These are phyloP conservation scores for Plasmodium chabaudi DNA, from an alignment of 169 alveolate genomes.

Conservation along the genomic window DNA sequence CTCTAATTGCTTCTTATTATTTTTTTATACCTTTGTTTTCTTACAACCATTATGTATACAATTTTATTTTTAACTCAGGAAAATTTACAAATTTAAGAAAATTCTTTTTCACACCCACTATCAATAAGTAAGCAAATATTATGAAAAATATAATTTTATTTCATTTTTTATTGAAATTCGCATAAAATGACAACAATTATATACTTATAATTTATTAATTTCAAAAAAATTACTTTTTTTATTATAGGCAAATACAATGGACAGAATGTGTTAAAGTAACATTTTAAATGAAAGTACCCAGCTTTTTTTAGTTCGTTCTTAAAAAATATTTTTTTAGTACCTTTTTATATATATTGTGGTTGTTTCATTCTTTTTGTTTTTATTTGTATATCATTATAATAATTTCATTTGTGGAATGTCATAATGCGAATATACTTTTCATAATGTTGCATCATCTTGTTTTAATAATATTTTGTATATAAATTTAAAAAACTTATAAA, in stretches of 20 bases:
- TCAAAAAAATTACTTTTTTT: neutral
- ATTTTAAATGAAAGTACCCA: slow-evolving; percentile 1
- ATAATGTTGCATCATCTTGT: too few species aligned
- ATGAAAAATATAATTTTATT: neutral
- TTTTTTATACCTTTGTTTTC: neutral
- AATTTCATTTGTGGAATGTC: neutral
- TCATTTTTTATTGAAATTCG: neutral
- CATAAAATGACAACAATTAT: neutral
- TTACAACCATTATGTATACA: slow-evolving; percentile 4
- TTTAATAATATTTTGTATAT: too few species aligned
- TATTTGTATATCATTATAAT: slow-evolving; percentile 3
- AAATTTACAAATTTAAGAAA: slow-evolving; percentile 34
- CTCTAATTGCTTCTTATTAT: too few species aligned
- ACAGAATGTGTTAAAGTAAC: slow-evolving; percentile 62
- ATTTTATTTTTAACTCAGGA: slow-evolving; percentile 9
- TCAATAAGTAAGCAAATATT: slow-evolving; percentile 30
- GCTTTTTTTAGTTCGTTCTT: neutral
- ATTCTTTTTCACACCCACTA: slow-evolving; percentile 52
- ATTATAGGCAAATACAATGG: slow-evolving; percentile 63
- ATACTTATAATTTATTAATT: neutral
- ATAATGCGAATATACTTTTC: too few species aligned
- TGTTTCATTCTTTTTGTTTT: slow-evolving; percentile 9
- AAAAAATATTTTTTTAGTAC: neutral
- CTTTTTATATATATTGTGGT: slow-evolving; percentile 10
- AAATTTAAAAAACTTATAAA: too few species aligned